Evolutionary conservation across 129 eudicot species (phyloP).

Genomic region (Lactuca saligna): DNA sequence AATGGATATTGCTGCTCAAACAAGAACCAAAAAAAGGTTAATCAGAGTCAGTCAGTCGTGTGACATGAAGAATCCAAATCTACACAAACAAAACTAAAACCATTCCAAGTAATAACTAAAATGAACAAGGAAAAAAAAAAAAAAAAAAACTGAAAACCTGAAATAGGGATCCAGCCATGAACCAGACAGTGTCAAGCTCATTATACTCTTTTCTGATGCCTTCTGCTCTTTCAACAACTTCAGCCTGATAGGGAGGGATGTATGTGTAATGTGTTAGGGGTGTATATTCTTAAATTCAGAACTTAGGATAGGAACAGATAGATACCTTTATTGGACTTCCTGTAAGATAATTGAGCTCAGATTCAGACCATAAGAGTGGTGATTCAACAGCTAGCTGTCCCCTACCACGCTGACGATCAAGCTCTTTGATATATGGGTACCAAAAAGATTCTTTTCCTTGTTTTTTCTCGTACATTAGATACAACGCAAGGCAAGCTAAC

Average conservation of each 20-base stretch:
- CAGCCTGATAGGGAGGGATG: slow-evolving; percentile 46
- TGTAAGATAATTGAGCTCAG: slow-evolving; percentile 68
- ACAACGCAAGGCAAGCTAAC: slow-evolving; percentile 87
- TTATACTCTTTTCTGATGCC: slow-evolving; percentile 92
- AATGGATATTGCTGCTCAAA: slow-evolving; percentile 93
- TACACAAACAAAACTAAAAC: slow-evolving; percentile 2
- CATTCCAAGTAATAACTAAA: slow-evolving; percentile 16
- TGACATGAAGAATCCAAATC: slow-evolving; percentile 4
- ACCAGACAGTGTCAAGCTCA: slow-evolving; percentile 99
- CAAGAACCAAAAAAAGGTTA: not conserved
- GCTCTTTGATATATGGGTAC: slow-evolving; percentile 94
- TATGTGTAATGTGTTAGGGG: too few species aligned
- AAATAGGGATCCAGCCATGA: slow-evolving; percentile 98
- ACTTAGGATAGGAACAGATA: slow-evolving; percentile 3
- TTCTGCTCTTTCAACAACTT: slow-evolving; percentile 84
- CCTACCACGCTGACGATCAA: slow-evolving; percentile 95
- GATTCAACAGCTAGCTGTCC: slow-evolving; percentile 97
- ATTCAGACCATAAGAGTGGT: slow-evolving; percentile 82
- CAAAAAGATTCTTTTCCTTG: slow-evolving; percentile 90
- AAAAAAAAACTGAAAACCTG: slow-evolving; percentile 45
- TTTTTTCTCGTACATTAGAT: slow-evolving; percentile 95
- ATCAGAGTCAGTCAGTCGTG: slow-evolving; percentile 15
- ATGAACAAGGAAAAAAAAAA: not conserved
- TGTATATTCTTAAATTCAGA: not conserved
- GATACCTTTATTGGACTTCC: slow-evolving; percentile 89